Conservation (phyloP, 192 early-diverging fungal species). For the Paraglomus brasilianum region DNA sequence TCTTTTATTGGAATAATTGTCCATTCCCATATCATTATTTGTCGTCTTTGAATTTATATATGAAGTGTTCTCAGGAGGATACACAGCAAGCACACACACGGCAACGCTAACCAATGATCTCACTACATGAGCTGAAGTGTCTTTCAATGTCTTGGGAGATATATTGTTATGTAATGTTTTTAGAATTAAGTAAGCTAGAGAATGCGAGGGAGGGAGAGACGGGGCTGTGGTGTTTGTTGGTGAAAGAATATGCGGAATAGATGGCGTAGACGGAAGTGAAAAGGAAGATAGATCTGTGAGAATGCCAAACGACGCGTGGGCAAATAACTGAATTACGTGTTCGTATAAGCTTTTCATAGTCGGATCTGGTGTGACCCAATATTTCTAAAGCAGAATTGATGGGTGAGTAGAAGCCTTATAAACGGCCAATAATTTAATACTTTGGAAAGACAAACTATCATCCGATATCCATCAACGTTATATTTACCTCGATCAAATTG, state of each 20-base stretch:
- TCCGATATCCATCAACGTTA: not conserved
- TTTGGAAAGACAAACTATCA: not conserved
- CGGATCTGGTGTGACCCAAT: constrained; percentile 26
- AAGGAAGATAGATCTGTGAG: not conserved
- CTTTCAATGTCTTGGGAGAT: constrained; percentile 5
- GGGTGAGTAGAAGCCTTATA: not conserved
- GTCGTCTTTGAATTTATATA: not conserved
- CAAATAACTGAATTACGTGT: constrained; percentile 28
- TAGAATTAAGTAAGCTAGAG: constrained; percentile 18
- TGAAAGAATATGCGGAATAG: not conserved
- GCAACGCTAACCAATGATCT: constrained; percentile 12
- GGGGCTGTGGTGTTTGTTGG: not conserved
- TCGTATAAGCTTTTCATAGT: constrained; percentile 20
- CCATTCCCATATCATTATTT: not conserved
- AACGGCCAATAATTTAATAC: not conserved
- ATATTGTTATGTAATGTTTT: not conserved
- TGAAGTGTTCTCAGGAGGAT: not conserved
- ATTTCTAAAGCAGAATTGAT: constrained; percentile 17
- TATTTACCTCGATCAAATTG: constrained; percentile 13
- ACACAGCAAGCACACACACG: constrained; percentile 16
- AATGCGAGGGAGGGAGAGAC: not conserved
- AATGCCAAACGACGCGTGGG: constrained; percentile 24
- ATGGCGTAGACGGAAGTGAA: too few species aligned
- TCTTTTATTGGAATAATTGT: not conserved
- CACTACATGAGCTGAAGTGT: constrained; percentile 17